Evolutionary conservation across 257 asterid species (phyloP), one percentile per base, ranked within the genome.

Genomic region (Lycium ferocissimum): DNA sequence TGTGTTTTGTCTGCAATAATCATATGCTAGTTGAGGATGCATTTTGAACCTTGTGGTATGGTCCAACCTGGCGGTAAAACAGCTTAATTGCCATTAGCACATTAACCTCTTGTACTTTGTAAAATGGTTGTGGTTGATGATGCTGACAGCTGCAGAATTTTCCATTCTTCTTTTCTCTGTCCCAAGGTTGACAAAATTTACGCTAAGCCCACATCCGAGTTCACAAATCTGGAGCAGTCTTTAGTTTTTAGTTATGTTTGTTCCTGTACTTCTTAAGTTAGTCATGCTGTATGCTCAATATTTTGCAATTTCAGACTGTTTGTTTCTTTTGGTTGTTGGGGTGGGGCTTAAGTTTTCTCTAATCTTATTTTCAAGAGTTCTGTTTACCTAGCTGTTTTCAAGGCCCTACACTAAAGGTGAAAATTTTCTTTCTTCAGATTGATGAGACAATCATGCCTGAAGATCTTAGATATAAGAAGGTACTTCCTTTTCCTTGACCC

Each of bases 401-500:
- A 72, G 47, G 51, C 63, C 82, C 63, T 75, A 51, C 4, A 5
- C n/a, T 76, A 22, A 26, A 76, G 22, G 47, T 53, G 38, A 26
- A 12, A 76, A 7, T 51, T 51, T 51, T 4, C 1, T 10, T 20
- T 53, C 54, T 79, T 45, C 92, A 97, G 98, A 93, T 97, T 76
- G 99, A 93, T 85, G 93, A 89, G 56, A 95, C 99, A 1, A 85
- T 88, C 84, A 94, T 93, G 97, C 99, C 98, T 0, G 97, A 93
- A 35, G 97, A 97, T 81, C 94, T 94, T 58, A 90, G 98, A 90
- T 67, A 91, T 86, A 94, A 92, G 92, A 97, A 93, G 98, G 99
- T 96, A 86, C 87, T 22, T 80, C 51, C 70, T 20, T 70, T 66
- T 49, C 18, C 80, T 56, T 76, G 20, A 65, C 59, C 67, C 51